Evolutionary conservation across 441 rosid species (phyloP), one percentile per base, ranked within the genome.

Genomic region (Euphorbia corollata): DNA sequence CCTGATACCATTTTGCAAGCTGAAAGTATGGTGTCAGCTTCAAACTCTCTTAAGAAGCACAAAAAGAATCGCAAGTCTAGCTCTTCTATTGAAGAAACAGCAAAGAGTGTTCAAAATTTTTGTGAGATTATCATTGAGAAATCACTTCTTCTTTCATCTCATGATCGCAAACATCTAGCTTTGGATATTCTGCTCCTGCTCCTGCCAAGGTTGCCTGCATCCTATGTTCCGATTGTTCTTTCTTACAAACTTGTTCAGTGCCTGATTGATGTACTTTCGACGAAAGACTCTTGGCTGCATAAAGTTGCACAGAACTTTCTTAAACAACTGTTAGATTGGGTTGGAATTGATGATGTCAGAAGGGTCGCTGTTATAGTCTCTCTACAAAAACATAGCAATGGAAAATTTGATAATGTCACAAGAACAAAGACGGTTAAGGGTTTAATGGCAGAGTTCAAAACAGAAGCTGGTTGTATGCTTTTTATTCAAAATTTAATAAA

Each of bases 121-220:
- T 81, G 79, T 64, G 88, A 86, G 69, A 65, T 78, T 68, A 74
- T 91, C 65, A 77, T 94, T 56, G 99, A 90, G 67, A 88, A 85
- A 62, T 83, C 84, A 51, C 89, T 94, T 71, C 83, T 94, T 61
- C 73, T 75, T 62, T 94, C 98, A 48, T 88, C 98, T 68, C 97
- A 94, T 80, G 99, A 90, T 66, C 94, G 97, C 66, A 94, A 94
- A 72, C 92, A 86, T 83, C 69, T 94, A 79, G 98, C 95, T 41
- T 82, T 91, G 70, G 94, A 91, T 78, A 64, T 91, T 63, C 68
- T 91, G 70, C 88, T 85, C 8, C 96, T 88, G 36, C 87, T 91
- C 69, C 80, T 94, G 55, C 96, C 91, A 65, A 88, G 84, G 80
- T 76, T 90, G 64, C 96, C 96, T 13, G 95, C 96, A 61, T 81